Evolutionary conservation across 805 yeast genomes (phyloP), one percentile per base, ranked within the genome.

Genomic region (Maudiozyma serrabonitensis): DNA sequence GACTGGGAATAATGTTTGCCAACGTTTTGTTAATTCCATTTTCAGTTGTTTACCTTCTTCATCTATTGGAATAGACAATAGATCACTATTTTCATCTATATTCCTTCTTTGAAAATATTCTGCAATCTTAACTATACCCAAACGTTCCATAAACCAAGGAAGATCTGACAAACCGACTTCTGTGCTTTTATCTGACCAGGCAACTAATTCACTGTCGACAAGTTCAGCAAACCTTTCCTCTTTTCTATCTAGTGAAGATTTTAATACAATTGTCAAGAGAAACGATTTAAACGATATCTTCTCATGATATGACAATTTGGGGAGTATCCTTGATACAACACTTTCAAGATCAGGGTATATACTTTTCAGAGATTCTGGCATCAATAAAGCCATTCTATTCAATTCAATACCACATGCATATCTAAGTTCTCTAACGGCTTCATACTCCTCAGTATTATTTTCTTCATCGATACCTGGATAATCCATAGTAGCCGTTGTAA

Each of bases 71-170:
- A 95, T 84, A 46, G 80, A 77, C 46, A 91, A 66, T 47, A 95
- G 67, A 64, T 89, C 80, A 2, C 95, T 84, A 26, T 74, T 68
- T 4, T 90, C 87, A 1, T 85, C 77, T 32, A 95, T 90, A 5
- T 87, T 86, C 56, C 98, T 74, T 7, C 79, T 76, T 53, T 83
- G 82, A 67, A 95, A 93, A 62, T 93, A 93, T 51, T 84, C 84
- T 0, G 97, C 95, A 60, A 93, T 95, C 62, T 82, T 81, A 2
- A 89, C 98, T 49, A 93, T 87, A 2, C 99, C 99, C 46, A 95
- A 76, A 58, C 97, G 77, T 67, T 90, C 98, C 98, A 93, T 91
- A 58, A 93, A 93, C 98, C 98, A 93, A 52, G 88, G 96, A 43
- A 95, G 73, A 61, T 91, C 95, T 60, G 82, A 72, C 28, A 93